Conservation (phyloP, 2,329 filamentous ascomycete species). For the Alternaria solani region DNA sequence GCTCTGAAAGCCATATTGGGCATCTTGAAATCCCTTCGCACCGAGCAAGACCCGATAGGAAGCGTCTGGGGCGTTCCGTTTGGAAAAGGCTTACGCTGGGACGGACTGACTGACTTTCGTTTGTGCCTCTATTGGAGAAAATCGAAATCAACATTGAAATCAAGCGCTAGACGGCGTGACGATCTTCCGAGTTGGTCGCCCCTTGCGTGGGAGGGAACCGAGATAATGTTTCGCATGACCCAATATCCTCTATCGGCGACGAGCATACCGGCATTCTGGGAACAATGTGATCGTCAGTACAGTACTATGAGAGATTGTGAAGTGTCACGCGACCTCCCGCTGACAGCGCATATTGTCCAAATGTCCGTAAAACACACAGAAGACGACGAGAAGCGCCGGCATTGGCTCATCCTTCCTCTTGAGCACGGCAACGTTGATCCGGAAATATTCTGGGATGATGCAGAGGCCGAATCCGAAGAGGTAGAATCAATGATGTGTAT, state of each 20-base stretch:
- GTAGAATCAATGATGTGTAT: background rate
- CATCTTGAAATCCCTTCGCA: background rate
- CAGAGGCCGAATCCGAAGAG: background rate
- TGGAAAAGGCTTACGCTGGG: background rate
- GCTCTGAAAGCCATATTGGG: background rate
- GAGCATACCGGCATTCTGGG: background rate
- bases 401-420: background rate
- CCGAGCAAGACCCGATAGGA: background rate
- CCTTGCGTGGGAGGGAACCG: background rate
- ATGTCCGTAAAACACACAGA: background rate
- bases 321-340: background rate
- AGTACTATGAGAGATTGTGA: background rate
- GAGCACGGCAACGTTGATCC: background rate
- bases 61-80: background rate
- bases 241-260: background rate
- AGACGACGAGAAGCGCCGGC: background rate
- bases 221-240: accelerated
- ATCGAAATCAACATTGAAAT: background rate
- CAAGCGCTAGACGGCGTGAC: background rate
- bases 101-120: background rate
- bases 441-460: background rate
- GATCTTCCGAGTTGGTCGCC: background rate
- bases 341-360: background rate
- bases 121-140: background rate
- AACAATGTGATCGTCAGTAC: background rate